Base-by-base conservation (phyloP, 2,329 filamentous ascomycete species). In the Trichoderma hamatum region DNA sequence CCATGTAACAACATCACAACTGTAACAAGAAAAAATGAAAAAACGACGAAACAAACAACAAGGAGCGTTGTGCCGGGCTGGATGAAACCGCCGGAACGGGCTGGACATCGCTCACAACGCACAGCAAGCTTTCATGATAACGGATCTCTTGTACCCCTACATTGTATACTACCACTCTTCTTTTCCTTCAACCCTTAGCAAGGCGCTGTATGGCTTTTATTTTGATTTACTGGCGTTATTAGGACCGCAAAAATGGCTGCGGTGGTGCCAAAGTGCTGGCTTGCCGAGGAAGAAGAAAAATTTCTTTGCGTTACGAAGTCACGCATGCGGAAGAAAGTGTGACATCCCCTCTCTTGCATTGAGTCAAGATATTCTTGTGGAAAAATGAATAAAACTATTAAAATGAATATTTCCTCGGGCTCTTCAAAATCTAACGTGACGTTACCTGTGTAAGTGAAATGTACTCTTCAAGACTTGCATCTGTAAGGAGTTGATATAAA, bases 301-400 rank as follows among this genome's bases (percentile, higher is more conserved):
- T n/a, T 56, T 69, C 30, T 70, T 49, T 76, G 75, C 71, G 65
- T 21, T 71, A 67, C 39, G 19, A 56, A 36, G 72, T 75, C 76
- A 72, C 72, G 73, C 75, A 75, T 72, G 74, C 75, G 75, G 75
- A 30, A 70, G 66, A 67, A 59, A 72, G 67, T 67, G 74, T 79
- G 78, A 75, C 78, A 80, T 79, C 78, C 78, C 78, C 78, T 80
- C 79, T 81, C 79, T 80, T 78, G 77, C 77, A 77, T 74, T 73
- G 70, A 74, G 69, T 73, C 49, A 36, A 61, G 61, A 69, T 67
- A 62, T 28, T 63, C 51, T n/a, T 73, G 71, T 72, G 70, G 9
- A 24, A 69, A 63, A 67, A 43, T 60, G 21, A 67, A 72, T 72
- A 67, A 70, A 59, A 62, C 62, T 21, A 34, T 16, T 67, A 67